Evolutionary conservation across 148 eudicot species (phyloP), one percentile per base, ranked within the genome.

Genomic region (Bassia scoparia): DNA sequence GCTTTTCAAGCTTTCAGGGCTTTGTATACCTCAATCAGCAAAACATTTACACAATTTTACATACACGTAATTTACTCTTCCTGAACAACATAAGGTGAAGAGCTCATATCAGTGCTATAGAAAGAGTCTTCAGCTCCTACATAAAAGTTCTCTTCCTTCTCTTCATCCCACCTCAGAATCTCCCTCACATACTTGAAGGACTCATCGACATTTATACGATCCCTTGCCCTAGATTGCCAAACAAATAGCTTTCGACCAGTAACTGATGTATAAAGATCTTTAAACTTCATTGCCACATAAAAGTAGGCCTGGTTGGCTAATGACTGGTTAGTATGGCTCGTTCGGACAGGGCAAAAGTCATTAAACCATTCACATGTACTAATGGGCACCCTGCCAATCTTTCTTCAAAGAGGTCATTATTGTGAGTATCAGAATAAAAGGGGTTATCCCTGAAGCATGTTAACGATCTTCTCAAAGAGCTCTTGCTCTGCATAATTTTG

Each of bases 111-210:
- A n/a, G 99, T 95, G 79, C 97, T 90, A 72, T 89, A 92, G 73
- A 87, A 88, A 17, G 97, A 95, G 81, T 95, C 99, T 78, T 90
- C 97, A 7, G 53, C 84, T 26, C 81, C 86, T 43, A 67, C 77
- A 77, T 79, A 88, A 62, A 85, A 84, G 78, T 83, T 84, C 5
- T 87, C 96, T 71, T 87, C 97, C 68, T 84, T 96, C 81, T 92
- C 96, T 29, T 96, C 97, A 20, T 96, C 99, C 99, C 99, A 96
- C 75, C 85, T 87, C n/a, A 96, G 86, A 77, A 96, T 89, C 81
- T 96, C 96, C 79, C 96, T 86, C 49, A 86, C 76, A 56, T 90
- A 96, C 78, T 90, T 96, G 61, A 96, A 92, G 6, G 91, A 91
- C 72, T 96, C 99, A 14, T 92, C 96, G 3, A 92, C 79, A 30